Percentiles rank a stretch among this genome's conserved stretches.
Conservation (phyloP, 2,329 filamentous ascomycete species). For the Aspergillus viridinutans region DNA sequence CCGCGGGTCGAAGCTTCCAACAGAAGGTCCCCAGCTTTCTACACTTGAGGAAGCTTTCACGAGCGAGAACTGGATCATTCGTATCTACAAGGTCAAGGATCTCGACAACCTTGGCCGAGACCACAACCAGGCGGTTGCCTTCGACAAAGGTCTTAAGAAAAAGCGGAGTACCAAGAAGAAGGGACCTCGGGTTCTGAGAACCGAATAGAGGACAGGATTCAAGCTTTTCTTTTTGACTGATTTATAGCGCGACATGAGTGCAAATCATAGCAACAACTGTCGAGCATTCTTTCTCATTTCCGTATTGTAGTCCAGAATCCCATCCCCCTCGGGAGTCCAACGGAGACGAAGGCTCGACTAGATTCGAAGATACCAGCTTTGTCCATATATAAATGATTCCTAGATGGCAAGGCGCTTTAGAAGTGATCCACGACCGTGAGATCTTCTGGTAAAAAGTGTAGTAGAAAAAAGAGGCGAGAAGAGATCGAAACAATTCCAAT, state of each 20-base stretch:
- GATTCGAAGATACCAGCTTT: not conserved
- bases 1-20: slow-evolving; percentile 73
- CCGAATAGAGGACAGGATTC: slow-evolving; percentile 29
- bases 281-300: not conserved
- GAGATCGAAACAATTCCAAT: not conserved
- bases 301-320: not conserved
- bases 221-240: slow-evolving; percentile 6
- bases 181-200: slow-evolving; percentile 42
- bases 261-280: not conserved
- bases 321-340: not conserved
- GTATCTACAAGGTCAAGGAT: slow-evolving; percentile 99
- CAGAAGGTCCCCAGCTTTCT: slow-evolving; percentile 77
- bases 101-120: slow-evolving; percentile 93
- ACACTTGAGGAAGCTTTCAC: slow-evolving; percentile 96
- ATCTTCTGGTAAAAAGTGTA: not conserved
- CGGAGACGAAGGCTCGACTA: not conserved
- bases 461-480: not conserved
- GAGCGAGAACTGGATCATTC: slow-evolving; percentile 99
- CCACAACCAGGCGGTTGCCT: slow-evolving; percentile 60
- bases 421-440: not conserved
- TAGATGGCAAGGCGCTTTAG: not conserved
- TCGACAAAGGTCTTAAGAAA: slow-evolving; percentile 52
- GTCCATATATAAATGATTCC: not conserved
- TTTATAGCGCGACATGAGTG: slow-evolving; percentile 8
- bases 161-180: slow-evolving; percentile 45